Conservation (phyloP, 129 eudicot genomes). For the Flaveria linearis region DNA sequence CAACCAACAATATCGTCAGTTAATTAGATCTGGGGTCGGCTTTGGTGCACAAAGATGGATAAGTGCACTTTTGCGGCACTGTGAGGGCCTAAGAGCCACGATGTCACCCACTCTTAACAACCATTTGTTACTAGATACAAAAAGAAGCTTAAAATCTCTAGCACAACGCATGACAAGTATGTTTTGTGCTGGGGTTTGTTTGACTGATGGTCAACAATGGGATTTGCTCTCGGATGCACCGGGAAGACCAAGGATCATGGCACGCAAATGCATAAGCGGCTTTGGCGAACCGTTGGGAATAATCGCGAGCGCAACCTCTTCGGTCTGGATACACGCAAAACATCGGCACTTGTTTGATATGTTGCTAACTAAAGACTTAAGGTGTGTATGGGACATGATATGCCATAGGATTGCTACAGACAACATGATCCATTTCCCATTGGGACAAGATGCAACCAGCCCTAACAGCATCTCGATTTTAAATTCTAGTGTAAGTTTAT, state of each 20-base stretch:
- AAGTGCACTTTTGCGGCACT: slow-evolving; percentile 29
- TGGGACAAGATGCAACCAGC: slow-evolving; percentile 19
- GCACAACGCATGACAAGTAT: slow-evolving; percentile 22
- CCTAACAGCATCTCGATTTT: slow-evolving; percentile 20
- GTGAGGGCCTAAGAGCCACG: slow-evolving; percentile 13
- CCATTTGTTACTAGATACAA: neutral
- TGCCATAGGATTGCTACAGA: slow-evolving; percentile 4
- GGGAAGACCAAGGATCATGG: slow-evolving; percentile 13
- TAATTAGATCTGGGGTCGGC: slow-evolving; percentile 23
- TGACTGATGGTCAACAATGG: slow-evolving; percentile 24
- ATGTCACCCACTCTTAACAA: slow-evolving; percentile 4
- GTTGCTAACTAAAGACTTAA: slow-evolving; percentile 16
- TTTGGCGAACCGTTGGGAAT: slow-evolving; percentile 24
- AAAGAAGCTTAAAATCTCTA: slow-evolving; percentile 19
- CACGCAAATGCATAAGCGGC: slow-evolving; percentile 6
- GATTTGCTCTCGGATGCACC: slow-evolving; percentile 7
- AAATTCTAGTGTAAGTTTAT: slow-evolving; percentile 11
- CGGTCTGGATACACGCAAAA: slow-evolving; percentile 20
- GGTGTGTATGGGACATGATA: slow-evolving; percentile 27
- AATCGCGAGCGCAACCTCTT: slow-evolving; percentile 2
- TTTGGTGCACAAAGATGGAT: slow-evolving; percentile 37
- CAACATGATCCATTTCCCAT: slow-evolving; percentile 19
- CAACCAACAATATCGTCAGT: slow-evolving; percentile 12
- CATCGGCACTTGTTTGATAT: slow-evolving; percentile 23
- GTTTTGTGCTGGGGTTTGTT: slow-evolving; percentile 29